These are phyloP conservation scores for Moniliophthora roreri DNA, from an alignment of 1,284 basidiomycete genomes.

Conservation along the genomic window DNA sequence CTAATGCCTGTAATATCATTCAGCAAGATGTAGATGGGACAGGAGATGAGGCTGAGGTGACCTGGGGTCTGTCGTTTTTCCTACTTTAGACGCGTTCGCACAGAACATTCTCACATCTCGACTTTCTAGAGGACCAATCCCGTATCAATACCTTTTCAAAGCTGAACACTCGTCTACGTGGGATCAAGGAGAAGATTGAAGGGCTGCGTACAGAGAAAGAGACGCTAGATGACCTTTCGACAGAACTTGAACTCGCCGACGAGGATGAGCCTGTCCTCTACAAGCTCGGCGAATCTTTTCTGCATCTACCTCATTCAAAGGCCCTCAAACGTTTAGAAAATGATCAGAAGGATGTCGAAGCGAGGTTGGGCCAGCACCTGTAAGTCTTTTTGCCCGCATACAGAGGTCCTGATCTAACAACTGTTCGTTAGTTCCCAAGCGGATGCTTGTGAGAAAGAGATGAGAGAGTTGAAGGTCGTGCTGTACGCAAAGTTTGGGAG, in stretches of 20 bases:
- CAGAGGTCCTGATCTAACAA: slow-evolving; percentile 30
- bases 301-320: slow-evolving; percentile 71
- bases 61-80: slow-evolving; percentile 70
- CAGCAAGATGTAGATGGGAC: slow-evolving; percentile 80
- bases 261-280: slow-evolving; percentile 85
- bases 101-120: not conserved
- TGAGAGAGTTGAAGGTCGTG: slow-evolving; percentile 87
- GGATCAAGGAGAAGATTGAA: slow-evolving; percentile 63
- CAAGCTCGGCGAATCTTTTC: slow-evolving; percentile 88
- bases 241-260: slow-evolving; percentile 88
- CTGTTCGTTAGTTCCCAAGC: slow-evolving; percentile 52
- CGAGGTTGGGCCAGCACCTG: slow-evolving; percentile 27
- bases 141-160: slow-evolving; percentile 93
- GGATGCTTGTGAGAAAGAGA: slow-evolving; percentile 77
- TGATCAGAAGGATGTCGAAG: slow-evolving; percentile 65
- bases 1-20: not conserved
- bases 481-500: slow-evolving; percentile 93
- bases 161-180: slow-evolving; percentile 77
- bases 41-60: slow-evolving; percentile 84
- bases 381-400: too few relatives aligned
- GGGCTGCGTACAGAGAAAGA: slow-evolving; percentile 84
- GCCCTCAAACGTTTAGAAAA: slow-evolving; percentile 77
- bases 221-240: slow-evolving; percentile 84
- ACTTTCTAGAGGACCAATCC: slow-evolving; percentile 82
- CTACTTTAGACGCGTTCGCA: not conserved